phyloP scores from a whole-genome alignment of 805 yeast genomes.

The Hagleromyces aurorensis region DNA sequence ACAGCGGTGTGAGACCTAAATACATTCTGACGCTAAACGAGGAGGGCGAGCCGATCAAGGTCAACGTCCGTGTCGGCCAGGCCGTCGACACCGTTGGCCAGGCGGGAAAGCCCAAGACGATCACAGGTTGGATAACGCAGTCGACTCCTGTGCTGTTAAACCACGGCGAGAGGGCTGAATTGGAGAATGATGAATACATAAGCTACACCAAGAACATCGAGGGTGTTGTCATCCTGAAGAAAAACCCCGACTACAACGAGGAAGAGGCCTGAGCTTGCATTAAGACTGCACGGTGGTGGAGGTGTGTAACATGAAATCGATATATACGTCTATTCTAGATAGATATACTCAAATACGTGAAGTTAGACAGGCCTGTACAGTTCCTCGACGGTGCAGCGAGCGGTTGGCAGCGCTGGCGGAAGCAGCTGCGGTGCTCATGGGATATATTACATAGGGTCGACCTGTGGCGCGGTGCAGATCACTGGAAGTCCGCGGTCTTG shows the following conservation, averaged over 20 bases:
- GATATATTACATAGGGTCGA: too few species aligned
- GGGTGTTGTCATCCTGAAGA: constrained; percentile 86
- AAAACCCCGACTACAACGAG: constrained; percentile 78
- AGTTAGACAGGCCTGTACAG: too few species aligned
- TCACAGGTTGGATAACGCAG: constrained; percentile 99
- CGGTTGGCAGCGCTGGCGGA: too few species aligned
- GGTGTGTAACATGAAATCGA: background rate
- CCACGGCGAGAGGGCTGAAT: constrained; percentile 92
- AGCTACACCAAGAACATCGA: constrained; percentile 77
- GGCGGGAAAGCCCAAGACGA: constrained; percentile 98
- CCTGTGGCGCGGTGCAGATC: too few species aligned
- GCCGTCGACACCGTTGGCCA: constrained; percentile 98
- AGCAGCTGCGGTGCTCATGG: too few species aligned
- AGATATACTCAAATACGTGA: constrained; percentile 2
- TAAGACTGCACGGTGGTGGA: background rate
- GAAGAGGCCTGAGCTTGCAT: constrained; percentile 32
- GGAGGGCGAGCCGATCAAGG: constrained; percentile 82
- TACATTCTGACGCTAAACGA: constrained; percentile 91
- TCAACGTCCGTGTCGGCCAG: constrained; percentile 95
- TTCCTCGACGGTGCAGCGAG: too few species aligned
- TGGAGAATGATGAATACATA: constrained; percentile 82
- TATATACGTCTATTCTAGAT: background rate
- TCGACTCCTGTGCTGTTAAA: constrained; percentile 93
- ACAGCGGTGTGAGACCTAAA: constrained; percentile 87
- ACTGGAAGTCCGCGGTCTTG: constrained; percentile 82